phyloP scores from a whole-genome alignment of 306 rosid species.

The Cucumis cinereus region DNA sequence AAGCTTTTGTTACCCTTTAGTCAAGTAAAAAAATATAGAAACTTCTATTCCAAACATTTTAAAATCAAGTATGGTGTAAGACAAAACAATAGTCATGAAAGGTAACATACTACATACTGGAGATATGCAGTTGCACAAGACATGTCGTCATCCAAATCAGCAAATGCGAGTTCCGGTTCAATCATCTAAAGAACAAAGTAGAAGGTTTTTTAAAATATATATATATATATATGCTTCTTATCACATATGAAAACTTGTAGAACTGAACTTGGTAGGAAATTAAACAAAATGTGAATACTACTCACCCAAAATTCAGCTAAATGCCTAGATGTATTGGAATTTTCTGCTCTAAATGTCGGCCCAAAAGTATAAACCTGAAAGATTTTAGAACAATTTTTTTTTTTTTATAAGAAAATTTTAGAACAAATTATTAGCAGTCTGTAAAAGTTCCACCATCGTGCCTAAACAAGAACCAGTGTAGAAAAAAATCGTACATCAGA shows the following conservation, averaged over 20 bases:
- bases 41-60: conserved; percentile 11
- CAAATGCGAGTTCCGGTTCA: conserved; percentile 96
- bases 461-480: conserved; percentile 6
- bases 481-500: conserved; percentile 50
- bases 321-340: conserved; percentile 93
- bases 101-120: conserved; percentile 85
- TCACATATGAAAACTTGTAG: background rate
- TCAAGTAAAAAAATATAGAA: background rate
- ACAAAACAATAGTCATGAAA: conserved; percentile 17
- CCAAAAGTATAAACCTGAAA: conserved; percentile 88
- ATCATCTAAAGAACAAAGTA: conserved; percentile 50
- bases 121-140: conserved; percentile 98
- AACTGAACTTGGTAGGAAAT: background rate
- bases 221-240: background rate
- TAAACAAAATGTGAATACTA: conserved; percentile 10
- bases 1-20: conserved; percentile 8
- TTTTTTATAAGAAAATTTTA: no score
- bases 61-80: background rate
- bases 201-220: background rate
- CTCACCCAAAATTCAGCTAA: conserved; percentile 95
- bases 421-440: conserved; percentile 7
- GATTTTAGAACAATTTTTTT: conserved; percentile 2
- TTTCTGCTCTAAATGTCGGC: conserved; percentile 94
- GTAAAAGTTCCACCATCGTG: background rate
- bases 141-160: conserved; percentile 93